Percentiles rank a stretch among this genome's conserved stretches.
phyloP scores from a whole-genome alignment of 1,139 yeast species.

The Protomyces inundatus region DNA sequence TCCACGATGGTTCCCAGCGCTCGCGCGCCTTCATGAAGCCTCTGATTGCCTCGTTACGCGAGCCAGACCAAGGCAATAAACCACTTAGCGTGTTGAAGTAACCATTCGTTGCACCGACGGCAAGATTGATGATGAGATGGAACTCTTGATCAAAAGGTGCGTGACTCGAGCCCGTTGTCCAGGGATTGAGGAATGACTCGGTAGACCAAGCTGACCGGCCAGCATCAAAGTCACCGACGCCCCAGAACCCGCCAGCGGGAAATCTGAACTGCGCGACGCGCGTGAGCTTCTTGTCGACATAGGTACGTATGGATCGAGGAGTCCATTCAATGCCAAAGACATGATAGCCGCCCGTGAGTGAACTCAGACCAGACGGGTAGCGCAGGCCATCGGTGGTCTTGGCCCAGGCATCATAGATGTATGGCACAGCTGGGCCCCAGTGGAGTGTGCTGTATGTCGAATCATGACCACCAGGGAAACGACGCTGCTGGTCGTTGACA shows the following conservation, averaged over 20 bases:
- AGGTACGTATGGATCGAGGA: slow-evolving; percentile 28
- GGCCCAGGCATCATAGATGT: slow-evolving; percentile 26
- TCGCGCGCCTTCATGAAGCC: slow-evolving; percentile 24
- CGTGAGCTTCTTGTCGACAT: slow-evolving; percentile 30
- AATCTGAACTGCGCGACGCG: slow-evolving; percentile 28
- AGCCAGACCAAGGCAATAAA: slow-evolving; percentile 29
- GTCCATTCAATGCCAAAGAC: slow-evolving; percentile 32
- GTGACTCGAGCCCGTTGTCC: slow-evolving; percentile 17
- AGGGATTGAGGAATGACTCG: slow-evolving; percentile 27
- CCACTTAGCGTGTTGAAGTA: slow-evolving; percentile 29
- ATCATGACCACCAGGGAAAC: slow-evolving; percentile 25
- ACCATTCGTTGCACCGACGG: slow-evolving; percentile 32
- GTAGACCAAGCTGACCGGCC: slow-evolving; percentile 18
- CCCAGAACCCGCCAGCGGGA: slow-evolving; percentile 26
- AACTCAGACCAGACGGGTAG: slow-evolving; percentile 23
- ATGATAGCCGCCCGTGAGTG: slow-evolving; percentile 26
- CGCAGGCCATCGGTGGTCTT: slow-evolving; percentile 25
- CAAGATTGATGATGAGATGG: slow-evolving; percentile 31
- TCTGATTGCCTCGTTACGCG: slow-evolving; percentile 25
- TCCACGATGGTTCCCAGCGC: slow-evolving; percentile 20
- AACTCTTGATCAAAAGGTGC: slow-evolving; percentile 32
- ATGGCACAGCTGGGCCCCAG: slow-evolving; percentile 29
- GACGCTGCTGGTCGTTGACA: slow-evolving; percentile 15
- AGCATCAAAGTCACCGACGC: slow-evolving; percentile 22
- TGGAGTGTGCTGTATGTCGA: slow-evolving; percentile 29